Conservation (phyloP, 345 rosid species). For the Citrus medica region DNA sequence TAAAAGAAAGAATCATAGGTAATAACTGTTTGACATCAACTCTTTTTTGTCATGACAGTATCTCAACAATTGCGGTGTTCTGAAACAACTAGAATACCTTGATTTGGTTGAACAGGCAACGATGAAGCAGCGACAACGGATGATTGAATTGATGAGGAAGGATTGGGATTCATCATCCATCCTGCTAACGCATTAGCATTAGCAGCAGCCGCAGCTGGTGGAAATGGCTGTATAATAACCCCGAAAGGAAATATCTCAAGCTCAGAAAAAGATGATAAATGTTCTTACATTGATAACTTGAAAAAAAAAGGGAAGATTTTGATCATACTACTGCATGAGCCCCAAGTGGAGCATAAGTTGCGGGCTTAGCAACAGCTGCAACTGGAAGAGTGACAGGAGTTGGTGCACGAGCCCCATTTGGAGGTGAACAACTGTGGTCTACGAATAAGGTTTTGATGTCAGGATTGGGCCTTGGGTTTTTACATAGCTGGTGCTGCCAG, state of each 20-base stretch:
- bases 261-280: not conserved
- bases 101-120: slow-evolving; percentile 49
- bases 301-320: not conserved
- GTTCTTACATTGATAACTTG: not conserved
- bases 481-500: slow-evolving; percentile 81
- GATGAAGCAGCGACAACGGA: slow-evolving; percentile 52
- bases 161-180: slow-evolving; percentile 71
- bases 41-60: not conserved
- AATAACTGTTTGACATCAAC: not conserved
- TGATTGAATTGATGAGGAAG: slow-evolving; percentile 79
- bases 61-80: not conserved
- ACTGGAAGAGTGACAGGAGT: slow-evolving; percentile 56
- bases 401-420: slow-evolving; percentile 62
- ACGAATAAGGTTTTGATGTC: slow-evolving; percentile 65
- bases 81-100: slow-evolving; percentile 34
- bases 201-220: slow-evolving; percentile 54
- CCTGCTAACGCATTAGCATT: slow-evolving; percentile 65
- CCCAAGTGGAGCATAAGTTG: slow-evolving; percentile 50
- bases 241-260: slow-evolving; percentile 8
- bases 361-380: slow-evolving; percentile 54
- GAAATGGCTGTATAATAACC: slow-evolving; percentile 49
- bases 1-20: not conserved
- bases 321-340: slow-evolving; percentile 51
- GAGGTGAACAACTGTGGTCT: slow-evolving; percentile 58
- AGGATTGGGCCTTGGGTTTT: slow-evolving; percentile 67